Percentiles rank a stretch among this genome's conserved stretches.
phyloP scores from a whole-genome alignment of 2,329 filamentous ascomycete species.

The Ophiosphaerella narmari region DNA sequence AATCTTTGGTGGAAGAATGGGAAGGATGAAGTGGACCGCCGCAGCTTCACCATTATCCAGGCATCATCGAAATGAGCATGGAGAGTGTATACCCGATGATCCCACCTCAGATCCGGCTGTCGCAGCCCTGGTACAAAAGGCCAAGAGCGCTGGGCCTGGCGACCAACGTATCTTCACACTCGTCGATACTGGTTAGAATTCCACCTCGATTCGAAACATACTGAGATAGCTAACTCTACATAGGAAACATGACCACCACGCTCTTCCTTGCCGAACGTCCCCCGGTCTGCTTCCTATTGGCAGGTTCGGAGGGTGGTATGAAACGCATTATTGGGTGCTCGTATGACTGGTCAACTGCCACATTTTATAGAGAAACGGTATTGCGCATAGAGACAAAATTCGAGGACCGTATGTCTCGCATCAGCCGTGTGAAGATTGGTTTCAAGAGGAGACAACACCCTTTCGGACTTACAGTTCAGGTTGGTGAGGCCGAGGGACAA shows the following conservation, averaged over 20 bases:
- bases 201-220: not conserved
- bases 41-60: constrained; percentile 38
- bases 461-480: constrained; percentile 32
- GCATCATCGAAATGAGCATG: constrained; percentile 36
- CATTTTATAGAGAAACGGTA: constrained; percentile 52
- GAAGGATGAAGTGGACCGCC: constrained; percentile 45
- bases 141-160: constrained; percentile 25
- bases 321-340: constrained; percentile 53
- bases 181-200: constrained; percentile 40
- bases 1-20: constrained; percentile 46
- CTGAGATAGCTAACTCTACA: constrained; percentile 23
- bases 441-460: constrained; percentile 37
- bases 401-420: constrained; percentile 42
- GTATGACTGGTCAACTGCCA: constrained; percentile 51
- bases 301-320: constrained; percentile 53
- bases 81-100: constrained; percentile 40
- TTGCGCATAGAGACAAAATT: constrained; percentile 49
- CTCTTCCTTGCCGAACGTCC: constrained; percentile 48
- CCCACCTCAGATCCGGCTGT: constrained; percentile 31
- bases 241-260: constrained; percentile 51
- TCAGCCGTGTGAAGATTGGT: constrained; percentile 39
- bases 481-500: constrained; percentile 27
- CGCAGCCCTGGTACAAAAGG: constrained; percentile 23
- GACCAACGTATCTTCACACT: constrained; percentile 35
- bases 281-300: constrained; percentile 50